Conservation (phyloP, 1,284 basidiomycete species). For the Rhodotorula sp. region DNA sequence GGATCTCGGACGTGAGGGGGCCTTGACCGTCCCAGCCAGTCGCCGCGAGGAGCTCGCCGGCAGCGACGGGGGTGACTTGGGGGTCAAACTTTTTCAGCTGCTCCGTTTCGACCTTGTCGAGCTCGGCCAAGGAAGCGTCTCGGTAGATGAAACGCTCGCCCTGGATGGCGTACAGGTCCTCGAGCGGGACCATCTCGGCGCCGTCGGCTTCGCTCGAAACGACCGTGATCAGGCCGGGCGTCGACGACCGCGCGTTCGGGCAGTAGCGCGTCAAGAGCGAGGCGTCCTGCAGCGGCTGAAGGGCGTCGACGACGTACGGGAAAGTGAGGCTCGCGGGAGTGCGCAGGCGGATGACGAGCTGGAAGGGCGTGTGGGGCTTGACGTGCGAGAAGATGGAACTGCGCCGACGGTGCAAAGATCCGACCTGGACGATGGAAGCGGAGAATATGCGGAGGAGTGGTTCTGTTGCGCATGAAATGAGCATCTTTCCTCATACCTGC, state of each 20-base stretch:
- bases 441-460: slow-evolving; percentile 27
- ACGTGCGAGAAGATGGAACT: slow-evolving; percentile 16
- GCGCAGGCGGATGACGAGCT: slow-evolving; percentile 28
- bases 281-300: slow-evolving; percentile 26
- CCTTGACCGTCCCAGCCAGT: slow-evolving; percentile 24
- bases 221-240: slow-evolving; percentile 24
- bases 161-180: slow-evolving; percentile 9
- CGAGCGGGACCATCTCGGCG: slow-evolving; percentile 22
- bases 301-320: slow-evolving; percentile 23
- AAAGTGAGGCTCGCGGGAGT: slow-evolving; percentile 20
- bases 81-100: background rate
- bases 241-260: slow-evolving; percentile 16
- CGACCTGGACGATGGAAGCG: background rate
- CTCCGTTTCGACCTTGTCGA: background rate
- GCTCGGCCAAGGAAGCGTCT: slow-evolving; percentile 10
- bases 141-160: slow-evolving; percentile 25
- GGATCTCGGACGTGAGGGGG: background rate
- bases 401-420: slow-evolving; percentile 17
- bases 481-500: too few relatives aligned
- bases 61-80: slow-evolving; percentile 18
- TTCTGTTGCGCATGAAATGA: background rate
- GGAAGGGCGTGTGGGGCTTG: slow-evolving; percentile 17
- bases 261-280: slow-evolving; percentile 28
- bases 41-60: slow-evolving; percentile 9
- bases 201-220: slow-evolving; percentile 7